Conservation (phyloP, 164 flowering plant species). For the Litsea cubeba region DNA sequence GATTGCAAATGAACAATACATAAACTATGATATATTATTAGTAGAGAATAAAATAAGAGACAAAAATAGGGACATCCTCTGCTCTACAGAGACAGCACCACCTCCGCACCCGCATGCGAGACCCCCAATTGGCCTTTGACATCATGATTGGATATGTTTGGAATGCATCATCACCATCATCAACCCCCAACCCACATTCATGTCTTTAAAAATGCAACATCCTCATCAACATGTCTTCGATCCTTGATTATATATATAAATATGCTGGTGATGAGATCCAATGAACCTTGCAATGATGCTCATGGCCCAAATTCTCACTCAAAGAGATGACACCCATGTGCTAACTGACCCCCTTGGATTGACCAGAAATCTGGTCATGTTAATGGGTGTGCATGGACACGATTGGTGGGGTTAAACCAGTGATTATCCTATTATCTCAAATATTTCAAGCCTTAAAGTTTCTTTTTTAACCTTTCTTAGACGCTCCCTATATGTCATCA, state of each 20-base stretch:
- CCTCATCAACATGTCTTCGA: constrained; percentile 3
- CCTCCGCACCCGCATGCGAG: background rate
- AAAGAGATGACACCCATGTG: background rate
- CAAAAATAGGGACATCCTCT: background rate
- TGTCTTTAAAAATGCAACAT: background rate
- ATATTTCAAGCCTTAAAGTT: background rate
- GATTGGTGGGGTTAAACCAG: background rate
- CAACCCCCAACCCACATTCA: background rate
- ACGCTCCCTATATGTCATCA: no score
- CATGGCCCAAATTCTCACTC: background rate
- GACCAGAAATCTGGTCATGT: no score
- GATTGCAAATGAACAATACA: background rate
- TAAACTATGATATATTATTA: background rate
- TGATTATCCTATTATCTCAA: background rate
- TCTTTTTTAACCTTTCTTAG: no score
- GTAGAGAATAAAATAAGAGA: background rate
- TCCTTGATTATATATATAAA: background rate
- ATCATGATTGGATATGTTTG: constrained; percentile 4
- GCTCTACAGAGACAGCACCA: constrained; percentile 1
- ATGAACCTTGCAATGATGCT: background rate
- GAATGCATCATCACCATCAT: constrained; percentile 1
- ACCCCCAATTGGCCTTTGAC: background rate
- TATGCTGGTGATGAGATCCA: background rate
- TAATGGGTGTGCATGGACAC: no score
- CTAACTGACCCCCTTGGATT: no score